These are phyloP conservation scores for Diplodia seriata DNA, from an alignment of 2,329 filamentous ascomycete species.

Conservation along the genomic window DNA sequence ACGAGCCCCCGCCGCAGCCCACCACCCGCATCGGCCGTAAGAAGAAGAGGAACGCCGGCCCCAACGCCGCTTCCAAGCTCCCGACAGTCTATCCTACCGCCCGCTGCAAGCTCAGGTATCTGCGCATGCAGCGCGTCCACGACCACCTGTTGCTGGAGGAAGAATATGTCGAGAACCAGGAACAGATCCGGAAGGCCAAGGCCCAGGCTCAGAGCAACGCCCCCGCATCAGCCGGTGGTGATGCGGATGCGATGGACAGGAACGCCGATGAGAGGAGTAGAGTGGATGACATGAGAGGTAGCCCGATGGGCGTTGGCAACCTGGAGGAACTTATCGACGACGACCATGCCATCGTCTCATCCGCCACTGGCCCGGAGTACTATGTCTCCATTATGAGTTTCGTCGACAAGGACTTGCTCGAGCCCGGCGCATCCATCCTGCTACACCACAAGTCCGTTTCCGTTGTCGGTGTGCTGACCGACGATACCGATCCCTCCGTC, in stretches of 20 bases:
- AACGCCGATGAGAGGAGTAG: slow-evolving; percentile 93
- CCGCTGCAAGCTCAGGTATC: slow-evolving; percentile 93
- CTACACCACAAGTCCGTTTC: slow-evolving; percentile 98
- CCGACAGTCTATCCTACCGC: slow-evolving; percentile 93
- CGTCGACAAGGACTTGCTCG: slow-evolving; percentile 96
- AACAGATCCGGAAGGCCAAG: slow-evolving; percentile 92
- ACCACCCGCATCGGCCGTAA: slow-evolving; percentile 96
- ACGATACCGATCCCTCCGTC: slow-evolving; percentile 93
- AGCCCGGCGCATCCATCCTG: slow-evolving; percentile 93
- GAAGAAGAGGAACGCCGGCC: slow-evolving; percentile 95
- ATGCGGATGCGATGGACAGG: slow-evolving; percentile 80
- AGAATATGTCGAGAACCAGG: slow-evolving; percentile 99
- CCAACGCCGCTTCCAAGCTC: slow-evolving; percentile 93
- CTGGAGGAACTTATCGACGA: slow-evolving; percentile 99
- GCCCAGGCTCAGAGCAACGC: slow-evolving; percentile 69
- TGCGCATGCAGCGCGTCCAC: slow-evolving; percentile 98
- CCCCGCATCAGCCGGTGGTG: slow-evolving; percentile 64
- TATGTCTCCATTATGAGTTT: slow-evolving; percentile 99
- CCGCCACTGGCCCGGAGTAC: slow-evolving; percentile 96
- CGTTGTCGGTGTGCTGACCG: slow-evolving; percentile 94
- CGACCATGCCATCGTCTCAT: slow-evolving; percentile 97
- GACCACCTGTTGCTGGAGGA: slow-evolving; percentile 96
- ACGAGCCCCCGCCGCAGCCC: slow-evolving; percentile 95
- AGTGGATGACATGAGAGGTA: slow-evolving; percentile 98
- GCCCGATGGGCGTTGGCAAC: slow-evolving; percentile 97